These are phyloP conservation scores for Kalmusia sp. DNA, from an alignment of 2,329 filamentous ascomycete genomes.

Conservation along the genomic window DNA sequence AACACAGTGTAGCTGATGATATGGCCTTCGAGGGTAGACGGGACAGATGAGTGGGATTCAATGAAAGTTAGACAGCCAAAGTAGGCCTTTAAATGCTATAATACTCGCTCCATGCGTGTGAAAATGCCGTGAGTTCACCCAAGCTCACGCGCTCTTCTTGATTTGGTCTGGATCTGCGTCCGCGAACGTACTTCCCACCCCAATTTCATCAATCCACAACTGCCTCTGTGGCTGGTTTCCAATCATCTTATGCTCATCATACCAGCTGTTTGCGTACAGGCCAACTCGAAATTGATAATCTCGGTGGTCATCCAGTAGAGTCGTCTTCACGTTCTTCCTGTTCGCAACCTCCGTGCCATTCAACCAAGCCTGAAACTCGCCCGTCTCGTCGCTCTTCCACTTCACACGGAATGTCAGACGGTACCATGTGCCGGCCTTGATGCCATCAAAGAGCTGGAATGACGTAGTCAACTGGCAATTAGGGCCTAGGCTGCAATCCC, in stretches of 20 bases:
- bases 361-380: conserved; percentile 57
- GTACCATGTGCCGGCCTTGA: conserved; percentile 57
- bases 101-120: no score
- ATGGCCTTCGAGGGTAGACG: no score
- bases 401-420: conserved; percentile 54
- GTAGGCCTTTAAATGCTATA: no score
- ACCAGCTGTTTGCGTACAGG: conserved; percentile 60
- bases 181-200: neutral
- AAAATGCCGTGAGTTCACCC: no score
- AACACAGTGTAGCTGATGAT: no score
- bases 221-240: conserved; percentile 3
- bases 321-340: conserved; percentile 51
- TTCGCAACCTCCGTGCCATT: conserved; percentile 56
- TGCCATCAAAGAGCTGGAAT: conserved; percentile 47
- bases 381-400: conserved; percentile 55
- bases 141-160: conserved; percentile 1
- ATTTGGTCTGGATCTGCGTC: conserved; percentile 1
- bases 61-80: no score
- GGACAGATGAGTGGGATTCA: no score
- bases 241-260: conserved; percentile 40
- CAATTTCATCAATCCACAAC: conserved; percentile 4
- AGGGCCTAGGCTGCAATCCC: neutral
- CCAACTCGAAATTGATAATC: conserved; percentile 57
- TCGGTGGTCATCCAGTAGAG: conserved; percentile 50
- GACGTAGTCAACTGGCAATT: conserved; percentile 36